These are phyloP conservation scores for Alternaria incomplexa DNA, from an alignment of 2,329 filamentous ascomycete genomes.

Conservation along the genomic window DNA sequence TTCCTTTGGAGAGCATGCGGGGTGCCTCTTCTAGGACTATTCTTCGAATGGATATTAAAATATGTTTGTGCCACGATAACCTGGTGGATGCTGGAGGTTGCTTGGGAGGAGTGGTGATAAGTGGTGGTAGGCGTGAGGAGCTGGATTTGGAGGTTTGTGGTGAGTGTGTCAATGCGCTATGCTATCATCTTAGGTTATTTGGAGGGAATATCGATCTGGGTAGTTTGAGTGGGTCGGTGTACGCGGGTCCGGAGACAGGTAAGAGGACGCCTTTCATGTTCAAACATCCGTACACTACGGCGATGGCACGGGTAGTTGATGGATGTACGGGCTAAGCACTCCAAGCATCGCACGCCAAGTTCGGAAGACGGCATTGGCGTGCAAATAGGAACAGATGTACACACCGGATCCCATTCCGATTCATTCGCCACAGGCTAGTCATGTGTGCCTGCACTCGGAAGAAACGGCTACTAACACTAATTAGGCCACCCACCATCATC, in stretches of 20 bases:
- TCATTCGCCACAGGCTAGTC: not conserved
- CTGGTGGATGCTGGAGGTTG: not conserved
- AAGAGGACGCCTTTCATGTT: not conserved
- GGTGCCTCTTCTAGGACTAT: too few species aligned
- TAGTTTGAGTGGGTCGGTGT: not conserved
- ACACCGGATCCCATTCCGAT: not conserved
- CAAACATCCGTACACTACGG: not conserved
- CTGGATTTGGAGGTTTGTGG: not conserved
- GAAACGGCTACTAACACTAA: not conserved
- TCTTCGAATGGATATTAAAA: too few species aligned
- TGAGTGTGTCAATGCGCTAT: accelerated
- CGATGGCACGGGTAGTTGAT: not conserved
- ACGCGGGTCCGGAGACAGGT: not conserved
- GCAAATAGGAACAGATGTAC: not conserved
- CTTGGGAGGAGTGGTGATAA: not conserved
- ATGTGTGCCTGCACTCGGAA: not conserved
- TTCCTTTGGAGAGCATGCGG: too few species aligned
- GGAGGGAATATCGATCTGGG: not conserved
- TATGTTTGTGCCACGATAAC: too few species aligned
- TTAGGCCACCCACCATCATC: not conserved
- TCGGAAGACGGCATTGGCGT: not conserved
- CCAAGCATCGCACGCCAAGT: not conserved
- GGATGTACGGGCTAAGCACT: not conserved
- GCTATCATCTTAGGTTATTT: not conserved
- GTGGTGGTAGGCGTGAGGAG: not conserved